Base-by-base conservation (phyloP, 2,329 filamentous ascomycete species). In the Diaporthe citriasiana region DNA sequence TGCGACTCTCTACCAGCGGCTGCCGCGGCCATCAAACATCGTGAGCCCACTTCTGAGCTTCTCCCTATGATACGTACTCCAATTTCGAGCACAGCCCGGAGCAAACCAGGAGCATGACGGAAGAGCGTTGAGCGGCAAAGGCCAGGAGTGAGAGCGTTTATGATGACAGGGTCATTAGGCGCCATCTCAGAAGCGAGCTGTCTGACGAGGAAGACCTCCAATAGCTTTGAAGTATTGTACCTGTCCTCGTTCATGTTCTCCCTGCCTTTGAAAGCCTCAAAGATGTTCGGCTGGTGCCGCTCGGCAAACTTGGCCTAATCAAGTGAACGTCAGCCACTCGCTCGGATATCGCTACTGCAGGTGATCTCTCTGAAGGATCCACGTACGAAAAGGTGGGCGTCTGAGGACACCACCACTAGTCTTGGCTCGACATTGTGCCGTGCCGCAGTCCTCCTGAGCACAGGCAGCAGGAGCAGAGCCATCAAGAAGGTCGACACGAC, bases 401-500 rank as follows among this genome's bases (percentile, higher is more conserved):
- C 84, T 1, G 85, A 87, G 1, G 82, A 79, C 2, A 87, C 83
- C 9, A 86, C 78, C 5, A 80, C 78, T 1, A 88, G 71, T 35
- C 81, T 81, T 15, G 85, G 83, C 66, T 76, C 77, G 10, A 80
- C 74, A 19, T 83, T 84, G 69, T 79, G 78, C 72, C 76, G 77
- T 3, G 71, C 77, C 1, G 82, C 83, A 15, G 83, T 84, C 22
- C 78, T 78, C 30, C 82, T 81, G 76, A 89, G 76, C 35, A 78
- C 76, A 1, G 87, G 87, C 33, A 89, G 78, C 33, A 87, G 76
- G 68, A 84, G 74, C 19, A 88, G 53, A 0, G 83, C 82, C 70
- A 89, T 80, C 30, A 89, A 78, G 50, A 85, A 84, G 0, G 85
- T 88, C 6, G 82, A 82, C 47, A 89, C 80, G 27, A 88, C 84